Conservation (phyloP, 164 flowering plant genomes). For the Warburgia ugandensis region DNA sequence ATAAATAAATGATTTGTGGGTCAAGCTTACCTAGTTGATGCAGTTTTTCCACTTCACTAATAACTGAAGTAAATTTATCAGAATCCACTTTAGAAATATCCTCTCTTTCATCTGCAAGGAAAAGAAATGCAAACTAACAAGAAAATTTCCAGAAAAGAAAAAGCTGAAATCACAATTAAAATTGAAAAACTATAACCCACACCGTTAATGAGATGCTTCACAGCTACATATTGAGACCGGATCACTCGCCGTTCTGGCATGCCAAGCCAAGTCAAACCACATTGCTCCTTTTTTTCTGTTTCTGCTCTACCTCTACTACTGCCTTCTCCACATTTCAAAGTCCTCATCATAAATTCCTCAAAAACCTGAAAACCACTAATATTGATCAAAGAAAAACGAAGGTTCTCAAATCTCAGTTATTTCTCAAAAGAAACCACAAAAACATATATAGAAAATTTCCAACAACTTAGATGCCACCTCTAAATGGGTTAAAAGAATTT, state of each 20-base stretch:
- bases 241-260: conserved; percentile 33
- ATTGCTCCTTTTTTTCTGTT: too few species aligned
- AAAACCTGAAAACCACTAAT: too few species aligned
- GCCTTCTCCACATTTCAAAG: too few species aligned
- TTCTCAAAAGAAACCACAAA: too few species aligned
- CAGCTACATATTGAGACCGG: conserved; percentile 37
- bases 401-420: too few species aligned
- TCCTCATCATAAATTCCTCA: too few species aligned
- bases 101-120: conserved; percentile 52
- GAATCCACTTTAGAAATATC: conserved; percentile 42
- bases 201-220: conserved; percentile 43
- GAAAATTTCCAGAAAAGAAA: not conserved
- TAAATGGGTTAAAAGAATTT: too few species aligned
- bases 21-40: conserved; percentile 44
- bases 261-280: conserved; percentile 10
- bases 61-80: conserved; percentile 39
- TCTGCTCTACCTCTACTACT: too few species aligned
- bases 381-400: too few species aligned
- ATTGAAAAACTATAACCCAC: not conserved
- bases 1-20: not conserved
- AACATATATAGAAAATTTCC: too few species aligned
- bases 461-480: too few species aligned
- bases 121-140: not conserved
- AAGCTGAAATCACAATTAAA: not conserved
- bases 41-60: conserved; percentile 55